Base-by-base conservation (phyloP, 1,284 basidiomycete genomes). In the Ganoderma boninense region DNA sequence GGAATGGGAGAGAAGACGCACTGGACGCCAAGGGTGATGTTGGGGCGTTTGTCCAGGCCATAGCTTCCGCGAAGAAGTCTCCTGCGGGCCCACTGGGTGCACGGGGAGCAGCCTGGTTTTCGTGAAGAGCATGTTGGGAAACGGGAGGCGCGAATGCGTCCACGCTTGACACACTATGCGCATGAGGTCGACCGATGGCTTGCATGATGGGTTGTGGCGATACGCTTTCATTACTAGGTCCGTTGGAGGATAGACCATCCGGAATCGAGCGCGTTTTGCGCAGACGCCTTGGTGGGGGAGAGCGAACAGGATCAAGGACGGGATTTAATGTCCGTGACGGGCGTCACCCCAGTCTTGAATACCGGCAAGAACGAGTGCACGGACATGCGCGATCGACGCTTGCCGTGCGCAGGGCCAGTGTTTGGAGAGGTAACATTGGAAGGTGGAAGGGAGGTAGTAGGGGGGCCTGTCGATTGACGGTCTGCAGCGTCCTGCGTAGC, bases 161-260 rank as follows among this genome's bases (percentile, higher is more conserved):
- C 20, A 87, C 89, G 8, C 89, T 89, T 0, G 92, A 94, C 23
- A 94, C 92, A 77, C 92, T 94, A 72, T 93, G 90, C 7, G 92
- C 93, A 76, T 94, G 92, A 2, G 85, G 87, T 29, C 92, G 88
- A 40, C 90, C 89, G 0, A 85, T 84, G 16, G 78, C 66, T 29
- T 56, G 75, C 35, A 66, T 67, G 35, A 29, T 23, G 10, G 82
- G 78, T 62, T 77, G 77, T 13, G 66, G 46, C n/a, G 75, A 70
- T 29, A 65, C 61, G 67, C 64, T 61, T 32, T 74, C 69, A 8
- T 11, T 23, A 60, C 13, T 32, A 38, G 59, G 59, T 40, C 38
- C 40, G 5, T 69, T 46, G 38, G 65, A 44, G 14, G 71, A 54
- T 13, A 73, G 61, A 18, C 69, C 70, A 75, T 92, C 90, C 1